These are phyloP conservation scores for Apiotrichum gracile DNA, from an alignment of 1,284 basidiomycete species.

Conservation along the genomic window DNA sequence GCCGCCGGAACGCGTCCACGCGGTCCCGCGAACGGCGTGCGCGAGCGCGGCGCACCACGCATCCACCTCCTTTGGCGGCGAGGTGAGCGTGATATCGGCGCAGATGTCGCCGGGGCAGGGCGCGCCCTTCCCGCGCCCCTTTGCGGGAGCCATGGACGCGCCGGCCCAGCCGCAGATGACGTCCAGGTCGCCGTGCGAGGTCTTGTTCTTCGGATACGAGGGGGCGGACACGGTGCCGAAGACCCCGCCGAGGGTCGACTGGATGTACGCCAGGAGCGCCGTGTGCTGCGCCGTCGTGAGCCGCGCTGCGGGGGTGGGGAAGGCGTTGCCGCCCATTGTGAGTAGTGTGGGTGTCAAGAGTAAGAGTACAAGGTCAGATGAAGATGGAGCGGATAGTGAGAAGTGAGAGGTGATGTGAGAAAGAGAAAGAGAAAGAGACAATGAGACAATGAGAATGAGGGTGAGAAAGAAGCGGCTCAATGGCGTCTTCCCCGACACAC, in stretches of 20 bases:
- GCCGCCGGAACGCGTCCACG: conserved; percentile 2
- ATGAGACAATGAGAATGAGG: not conserved
- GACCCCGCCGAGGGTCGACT: conserved; percentile 1
- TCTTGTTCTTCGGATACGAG: conserved; percentile 17
- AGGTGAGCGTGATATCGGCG: not conserved
- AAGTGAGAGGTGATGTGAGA: not conserved
- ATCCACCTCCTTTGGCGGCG: not conserved
- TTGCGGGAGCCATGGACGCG: not conserved
- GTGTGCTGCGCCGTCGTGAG: conserved; percentile 20
- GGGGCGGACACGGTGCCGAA: conserved; percentile 5
- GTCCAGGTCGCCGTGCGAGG: conserved; percentile 37
- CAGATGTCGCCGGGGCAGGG: too few relatives aligned
- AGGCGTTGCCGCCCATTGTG: conserved; percentile 36
- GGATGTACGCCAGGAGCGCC: conserved; percentile 4
- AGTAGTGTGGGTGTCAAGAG: not conserved
- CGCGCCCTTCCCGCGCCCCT: conserved; percentile 1
- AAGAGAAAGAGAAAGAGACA: not conserved
- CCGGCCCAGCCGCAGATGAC: conserved; percentile 22
- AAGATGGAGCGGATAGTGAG: not conserved
- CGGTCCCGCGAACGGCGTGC: conserved; percentile 5
- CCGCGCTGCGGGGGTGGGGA: conserved; percentile 18
- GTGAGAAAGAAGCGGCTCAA: too few relatives aligned
- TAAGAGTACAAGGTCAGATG: not conserved
- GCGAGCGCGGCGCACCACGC: conserved; percentile 12
- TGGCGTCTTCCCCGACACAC: too few relatives aligned